phyloP scores from a whole-genome alignment of 495 filamentous ascomycete genomes.

The Aspergillus campestris region DNA sequence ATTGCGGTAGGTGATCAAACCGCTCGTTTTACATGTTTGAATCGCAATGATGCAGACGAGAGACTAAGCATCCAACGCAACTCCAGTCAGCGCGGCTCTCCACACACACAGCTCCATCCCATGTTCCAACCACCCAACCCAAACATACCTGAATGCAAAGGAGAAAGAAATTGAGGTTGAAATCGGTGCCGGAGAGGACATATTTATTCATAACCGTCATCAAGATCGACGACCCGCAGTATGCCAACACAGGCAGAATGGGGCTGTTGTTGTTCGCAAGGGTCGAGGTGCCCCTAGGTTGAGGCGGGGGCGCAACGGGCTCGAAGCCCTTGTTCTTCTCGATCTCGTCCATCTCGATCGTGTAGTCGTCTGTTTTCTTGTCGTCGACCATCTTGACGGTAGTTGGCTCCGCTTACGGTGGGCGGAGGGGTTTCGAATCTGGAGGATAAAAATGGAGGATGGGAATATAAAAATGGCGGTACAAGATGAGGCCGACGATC shows the following conservation, averaged over 20 bases:
- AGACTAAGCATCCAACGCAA: conserved; percentile 47
- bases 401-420: neutral
- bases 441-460: conserved; percentile 3
- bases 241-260: conserved; percentile 71
- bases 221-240: conserved; percentile 89
- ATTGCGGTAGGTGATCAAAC: conserved; percentile 82
- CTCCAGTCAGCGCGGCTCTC: conserved; percentile 7
- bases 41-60: conserved; percentile 88
- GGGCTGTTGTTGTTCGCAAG: conserved; percentile 57
- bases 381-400: conserved; percentile 55
- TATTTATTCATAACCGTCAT: conserved; percentile 99
- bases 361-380: conserved; percentile 79
- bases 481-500: too few relatives aligned
- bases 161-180: conserved; percentile 96
- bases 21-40: conserved; percentile 68
- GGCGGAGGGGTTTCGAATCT: neutral
- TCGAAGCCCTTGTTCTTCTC: conserved; percentile 53
- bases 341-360: conserved; percentile 60
- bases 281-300: conserved; percentile 23
- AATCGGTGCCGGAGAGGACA: conserved; percentile 79
- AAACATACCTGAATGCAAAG: conserved; percentile 77
- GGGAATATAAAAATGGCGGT: neutral
- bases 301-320: conserved; percentile 33
- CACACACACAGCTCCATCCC: neutral
- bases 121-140: too few relatives aligned